Evolutionary conservation across 1,284 basidiomycete genomes (phyloP).

Genomic region (Stygiomarasmius scandens): DNA sequence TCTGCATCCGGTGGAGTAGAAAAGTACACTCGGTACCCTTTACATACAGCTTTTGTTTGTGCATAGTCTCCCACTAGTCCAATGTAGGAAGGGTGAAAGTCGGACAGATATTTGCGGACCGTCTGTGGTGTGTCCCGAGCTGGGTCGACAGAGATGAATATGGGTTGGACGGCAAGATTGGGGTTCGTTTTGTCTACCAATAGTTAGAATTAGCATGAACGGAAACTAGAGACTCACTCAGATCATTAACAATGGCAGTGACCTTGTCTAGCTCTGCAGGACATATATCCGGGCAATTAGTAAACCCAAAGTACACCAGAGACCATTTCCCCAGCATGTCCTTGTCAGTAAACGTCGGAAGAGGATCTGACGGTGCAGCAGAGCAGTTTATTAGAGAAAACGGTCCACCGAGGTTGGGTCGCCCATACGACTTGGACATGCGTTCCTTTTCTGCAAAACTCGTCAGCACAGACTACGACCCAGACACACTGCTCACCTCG

Average conservation of each 20-base stretch:
- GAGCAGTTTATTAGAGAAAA: conserved; percentile 65
- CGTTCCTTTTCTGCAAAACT: conserved; percentile 54
- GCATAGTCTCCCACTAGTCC: conserved; percentile 89
- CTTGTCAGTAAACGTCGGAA: conserved; percentile 78
- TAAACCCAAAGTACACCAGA: conserved; percentile 96
- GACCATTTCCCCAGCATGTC: conserved; percentile 87
- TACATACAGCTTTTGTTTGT: conserved; percentile 88
- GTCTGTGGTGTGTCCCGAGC: conserved; percentile 80
- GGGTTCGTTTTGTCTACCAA: conserved; percentile 56
- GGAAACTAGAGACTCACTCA: conserved; percentile 69
- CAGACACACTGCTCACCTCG: conserved; percentile 50
- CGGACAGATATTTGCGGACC: conserved; percentile 64
- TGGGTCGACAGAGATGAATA: conserved; percentile 97
- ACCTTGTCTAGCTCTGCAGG: conserved; percentile 98
- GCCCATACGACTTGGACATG: conserved; percentile 57
- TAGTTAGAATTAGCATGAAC: not conserved
- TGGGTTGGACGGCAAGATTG: conserved; percentile 58
- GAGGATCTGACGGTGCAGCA: not conserved
- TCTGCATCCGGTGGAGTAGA: conserved; percentile 92
- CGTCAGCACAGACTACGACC: not conserved
- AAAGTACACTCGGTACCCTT: conserved; percentile 97
- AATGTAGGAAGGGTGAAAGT: conserved; percentile 91
- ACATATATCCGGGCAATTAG: conserved; percentile 98
- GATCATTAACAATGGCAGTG: conserved; percentile 75
- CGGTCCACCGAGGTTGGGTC: conserved; percentile 88